These are phyloP conservation scores for Podospora appendiculata DNA, from an alignment of 495 filamentous ascomycete genomes.

Conservation along the genomic window DNA sequence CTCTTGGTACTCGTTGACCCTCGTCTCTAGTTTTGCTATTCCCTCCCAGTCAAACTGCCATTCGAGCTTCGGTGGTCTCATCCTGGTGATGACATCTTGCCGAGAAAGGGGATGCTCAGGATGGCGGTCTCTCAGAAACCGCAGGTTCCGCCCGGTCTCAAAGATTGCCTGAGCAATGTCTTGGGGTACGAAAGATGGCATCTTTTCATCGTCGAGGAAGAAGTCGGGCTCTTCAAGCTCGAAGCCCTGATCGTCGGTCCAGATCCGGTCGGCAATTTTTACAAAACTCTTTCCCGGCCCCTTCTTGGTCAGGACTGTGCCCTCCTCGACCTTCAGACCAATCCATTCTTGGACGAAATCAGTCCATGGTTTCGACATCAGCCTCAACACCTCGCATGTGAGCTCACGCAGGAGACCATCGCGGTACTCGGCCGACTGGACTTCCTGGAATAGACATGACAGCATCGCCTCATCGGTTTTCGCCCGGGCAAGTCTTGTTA, in stretches of 20 bases:
- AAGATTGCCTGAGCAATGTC: slow-evolving; percentile 62
- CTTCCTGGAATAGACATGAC: slow-evolving; percentile 55
- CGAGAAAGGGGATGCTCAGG: slow-evolving; percentile 69
- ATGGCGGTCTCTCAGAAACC: slow-evolving; percentile 63
- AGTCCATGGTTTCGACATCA: slow-evolving; percentile 63
- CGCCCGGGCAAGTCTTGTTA: slow-evolving; percentile 43
- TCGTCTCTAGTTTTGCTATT: slow-evolving; percentile 54
- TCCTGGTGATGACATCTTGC: slow-evolving; percentile 32
- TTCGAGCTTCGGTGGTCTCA: slow-evolving; percentile 49
- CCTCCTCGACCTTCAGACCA: slow-evolving; percentile 54
- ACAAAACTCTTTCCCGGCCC: slow-evolving; percentile 50
- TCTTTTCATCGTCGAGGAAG: slow-evolving; percentile 48
- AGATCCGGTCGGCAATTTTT: slow-evolving; percentile 47
- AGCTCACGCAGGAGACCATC: slow-evolving; percentile 53
- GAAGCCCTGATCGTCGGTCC: slow-evolving; percentile 46
- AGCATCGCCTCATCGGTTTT: slow-evolving; percentile 62
- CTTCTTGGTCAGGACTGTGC: slow-evolving; percentile 37
- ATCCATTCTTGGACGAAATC: slow-evolving; percentile 69
- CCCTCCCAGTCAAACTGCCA: slow-evolving; percentile 75
- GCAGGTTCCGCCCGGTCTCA: slow-evolving; percentile 70
- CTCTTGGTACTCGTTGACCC: slow-evolving; percentile 56
- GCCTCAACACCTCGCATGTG: slow-evolving; percentile 58
- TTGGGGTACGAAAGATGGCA: slow-evolving; percentile 58
- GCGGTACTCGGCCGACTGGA: slow-evolving; percentile 55
- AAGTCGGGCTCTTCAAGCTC: slow-evolving; percentile 49